phyloP scores from a whole-genome alignment of 2,329 filamentous ascomycete species.

The Diaporthe eres region DNA sequence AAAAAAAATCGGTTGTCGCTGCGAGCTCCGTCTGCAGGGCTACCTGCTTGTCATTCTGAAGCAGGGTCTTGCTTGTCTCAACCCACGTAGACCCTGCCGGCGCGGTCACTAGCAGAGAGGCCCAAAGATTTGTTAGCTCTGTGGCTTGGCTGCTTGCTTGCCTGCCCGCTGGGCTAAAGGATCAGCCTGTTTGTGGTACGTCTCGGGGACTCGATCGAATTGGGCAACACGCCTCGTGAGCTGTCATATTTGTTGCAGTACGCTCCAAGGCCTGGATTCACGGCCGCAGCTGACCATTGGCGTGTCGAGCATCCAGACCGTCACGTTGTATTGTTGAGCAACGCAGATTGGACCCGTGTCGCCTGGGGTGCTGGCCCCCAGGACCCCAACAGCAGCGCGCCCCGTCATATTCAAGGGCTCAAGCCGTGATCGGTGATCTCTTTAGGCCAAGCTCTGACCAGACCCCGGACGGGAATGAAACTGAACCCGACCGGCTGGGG shows the following conservation, averaged over 20 bases:
- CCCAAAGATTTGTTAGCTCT: slow-evolving; percentile 9
- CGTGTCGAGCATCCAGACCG: slow-evolving; percentile 13
- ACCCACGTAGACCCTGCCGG: slow-evolving; percentile 3
- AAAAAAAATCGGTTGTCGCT: neutral
- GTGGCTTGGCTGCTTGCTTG: slow-evolving; percentile 23
- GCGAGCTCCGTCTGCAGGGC: slow-evolving; percentile 8
- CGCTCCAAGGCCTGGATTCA: neutral
- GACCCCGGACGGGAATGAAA: slow-evolving; percentile 20
- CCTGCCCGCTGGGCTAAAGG: slow-evolving; percentile 7
- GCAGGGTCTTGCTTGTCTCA: slow-evolving; percentile 36
- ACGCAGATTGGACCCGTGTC: slow-evolving; percentile 3
- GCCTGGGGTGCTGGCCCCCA: neutral
- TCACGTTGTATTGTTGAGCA: slow-evolving; percentile 26
- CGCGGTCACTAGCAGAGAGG: slow-evolving; percentile 1
- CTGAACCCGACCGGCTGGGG: slow-evolving; percentile 34
- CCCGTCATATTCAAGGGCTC: neutral
- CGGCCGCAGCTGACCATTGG: slow-evolving; percentile 16
- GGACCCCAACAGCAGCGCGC: neutral
- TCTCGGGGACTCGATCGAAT: slow-evolving; percentile 21
- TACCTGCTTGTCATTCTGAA: neutral
- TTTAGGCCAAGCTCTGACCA: slow-evolving; percentile 33
- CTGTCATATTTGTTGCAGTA: slow-evolving; percentile 5
- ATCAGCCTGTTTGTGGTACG: slow-evolving; percentile 8
- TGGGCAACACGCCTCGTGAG: slow-evolving; percentile 30
- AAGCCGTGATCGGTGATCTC: slow-evolving; percentile 27